Evolutionary conservation across 805 yeast species (phyloP).

Genomic region (Candida morakotiae): DNA sequence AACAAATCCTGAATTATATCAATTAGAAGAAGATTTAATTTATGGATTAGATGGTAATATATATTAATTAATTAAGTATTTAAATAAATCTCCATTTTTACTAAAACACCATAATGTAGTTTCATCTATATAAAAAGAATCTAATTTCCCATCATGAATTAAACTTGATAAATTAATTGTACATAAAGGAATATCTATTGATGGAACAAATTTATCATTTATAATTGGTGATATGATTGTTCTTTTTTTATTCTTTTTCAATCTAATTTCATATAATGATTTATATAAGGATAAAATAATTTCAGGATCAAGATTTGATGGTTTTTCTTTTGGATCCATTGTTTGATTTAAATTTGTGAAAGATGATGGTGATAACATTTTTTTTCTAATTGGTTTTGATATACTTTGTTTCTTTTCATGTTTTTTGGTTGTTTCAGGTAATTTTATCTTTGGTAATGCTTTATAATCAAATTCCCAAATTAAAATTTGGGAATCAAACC

Average conservation of each 20-base stretch:
- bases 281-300: slow-evolving; percentile 29
- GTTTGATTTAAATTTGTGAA: slow-evolving; percentile 6
- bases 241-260: slow-evolving; percentile 18
- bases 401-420: slow-evolving; percentile 7
- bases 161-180: slow-evolving; percentile 29
- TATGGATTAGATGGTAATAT: slow-evolving; percentile 40
- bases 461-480: slow-evolving; percentile 43
- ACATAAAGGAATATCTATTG: slow-evolving; percentile 33
- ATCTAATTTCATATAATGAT: slow-evolving; percentile 31
- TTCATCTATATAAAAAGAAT: slow-evolving; percentile 26
- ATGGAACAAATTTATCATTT: slow-evolving; percentile 34
- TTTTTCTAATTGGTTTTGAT: background rate
- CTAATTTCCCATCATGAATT: slow-evolving; percentile 33
- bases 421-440: slow-evolving; percentile 3
- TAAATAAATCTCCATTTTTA: slow-evolving; percentile 38
- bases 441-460: slow-evolving; percentile 35
- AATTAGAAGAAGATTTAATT: slow-evolving; percentile 42
- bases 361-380: slow-evolving; percentile 2
- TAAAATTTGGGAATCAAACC: slow-evolving; percentile 36
- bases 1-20: slow-evolving; percentile 22
- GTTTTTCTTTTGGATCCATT: slow-evolving; percentile 11
- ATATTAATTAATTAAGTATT: slow-evolving; percentile 14
- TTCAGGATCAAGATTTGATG: slow-evolving; percentile 15
- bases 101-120: slow-evolving; percentile 34
- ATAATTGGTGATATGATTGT: slow-evolving; percentile 32